Base-by-base conservation (phyloP, 2,329 filamentous ascomycete genomes). In the Apiospora koreana region DNA sequence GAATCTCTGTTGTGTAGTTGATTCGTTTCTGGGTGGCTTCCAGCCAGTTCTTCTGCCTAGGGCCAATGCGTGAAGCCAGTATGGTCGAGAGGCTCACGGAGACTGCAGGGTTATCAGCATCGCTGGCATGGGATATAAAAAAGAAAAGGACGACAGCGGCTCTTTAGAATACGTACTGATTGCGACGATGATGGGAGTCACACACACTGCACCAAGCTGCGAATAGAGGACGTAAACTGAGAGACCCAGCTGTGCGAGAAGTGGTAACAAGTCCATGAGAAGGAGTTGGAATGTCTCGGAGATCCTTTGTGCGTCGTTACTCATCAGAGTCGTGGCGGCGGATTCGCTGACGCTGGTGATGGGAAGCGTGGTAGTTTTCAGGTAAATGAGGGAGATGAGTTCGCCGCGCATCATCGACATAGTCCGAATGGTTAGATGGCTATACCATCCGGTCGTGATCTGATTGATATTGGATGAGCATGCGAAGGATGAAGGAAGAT, bases 1-100 rank as follows among this genome's bases (percentile, higher is more conserved):
- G 68, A 6, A 72, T 71, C 10, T 73, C 70, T 4, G 72, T 71
- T 5, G 74, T 75, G 23, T 71, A 58, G 35, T 71, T 58, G 45
- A 72, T 69, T 7, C 71, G 58, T 18, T 65, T 35, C 67, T 72
- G 69, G 21, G 69, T 68, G 21, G 73, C 71, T 46, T 75, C 69
- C 2, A 74, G 23, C 68, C 69, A 73, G 6, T n/a, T 65, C 66
- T 72, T 72, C 71, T 74, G 74, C 31, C 67, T 35, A 5, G 64
- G 25, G 28, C 25, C 50, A 43, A 71, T 65, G n/a, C 28, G 62
- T n/a, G 46, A 43, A 41, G 71, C 71, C 14, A 69, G 8, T 2
- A 65, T 10, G 25, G 69, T 71, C 21, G 69, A 70, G 8, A 72
- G 25, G 4, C 41, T 50, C n/a, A 67, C 69, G 5, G 62, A 65